Base-by-base conservation (phyloP, 139 green algal genomes). In the Chlorella vulgaris region DNA sequence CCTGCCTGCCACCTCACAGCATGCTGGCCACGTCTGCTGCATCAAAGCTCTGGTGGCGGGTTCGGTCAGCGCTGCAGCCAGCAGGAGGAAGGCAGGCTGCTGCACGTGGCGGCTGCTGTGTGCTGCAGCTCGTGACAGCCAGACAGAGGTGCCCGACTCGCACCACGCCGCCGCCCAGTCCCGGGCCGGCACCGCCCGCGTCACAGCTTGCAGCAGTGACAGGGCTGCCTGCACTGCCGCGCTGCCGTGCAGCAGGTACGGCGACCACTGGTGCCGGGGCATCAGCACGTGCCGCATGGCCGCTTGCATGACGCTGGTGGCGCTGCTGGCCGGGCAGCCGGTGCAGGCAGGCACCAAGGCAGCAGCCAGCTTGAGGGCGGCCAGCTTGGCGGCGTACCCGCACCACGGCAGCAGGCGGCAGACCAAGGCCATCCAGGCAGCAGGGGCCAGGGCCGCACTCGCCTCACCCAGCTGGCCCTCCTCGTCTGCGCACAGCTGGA, bases 221-320 rank as follows among this genome's bases (percentile, higher is more conserved):
- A 78, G 71, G 5, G 50, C 50, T 26, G 50, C 31, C 4, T 35
- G 22, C 21, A 78, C 71, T 24, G 71, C 71, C 28, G 71, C 71
- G 47, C 65, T 78, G 71, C 71, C 71, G 35, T 78, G 47, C 42
- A 21, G 36, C 21, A 65, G 71, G 40, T 67, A 35, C 31, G 71
- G 65, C 24, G 22, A 24, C 71, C 71, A 78, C 47, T 66, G 71
- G 29, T 78, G 47, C 0, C 51, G 33, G 2, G 71, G 71, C 71
- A 78, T 78, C 50, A 78, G 29, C 31, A 67, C 71, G 8, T 65
- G 71, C 22, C 71, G 71, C 47, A 78, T 33, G 15, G 33, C 50
- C 0, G 31, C 51, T 35, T 31, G 7, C 8, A 78, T 19, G 31
- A 78, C 10, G 47, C 47, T 58, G 47, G 47, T n/a, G n/a, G n/a